Conservation (phyloP, 257 asterid species). For the Ophiorrhiza pumila region DNA sequence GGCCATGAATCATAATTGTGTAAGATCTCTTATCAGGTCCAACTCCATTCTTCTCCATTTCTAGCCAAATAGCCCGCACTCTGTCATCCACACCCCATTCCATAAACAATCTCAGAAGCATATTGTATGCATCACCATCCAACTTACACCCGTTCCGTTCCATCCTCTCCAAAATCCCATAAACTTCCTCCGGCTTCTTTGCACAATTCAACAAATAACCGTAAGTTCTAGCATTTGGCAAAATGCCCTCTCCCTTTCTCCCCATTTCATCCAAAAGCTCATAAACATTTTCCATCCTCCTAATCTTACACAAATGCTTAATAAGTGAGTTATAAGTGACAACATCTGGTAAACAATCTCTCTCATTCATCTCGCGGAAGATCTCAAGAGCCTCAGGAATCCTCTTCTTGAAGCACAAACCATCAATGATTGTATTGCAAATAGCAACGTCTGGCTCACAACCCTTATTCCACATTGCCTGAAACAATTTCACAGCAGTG, state of each 20-base stretch:
- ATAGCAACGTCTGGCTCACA: constrained; percentile 55
- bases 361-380: constrained; percentile 47
- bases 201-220: constrained; percentile 45
- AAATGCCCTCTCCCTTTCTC: constrained; percentile 36
- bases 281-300: constrained; percentile 56
- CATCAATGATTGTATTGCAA: constrained; percentile 73
- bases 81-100: constrained; percentile 49
- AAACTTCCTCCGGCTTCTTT: constrained; percentile 50
- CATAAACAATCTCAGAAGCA: constrained; percentile 69
- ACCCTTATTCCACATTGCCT: constrained; percentile 68
- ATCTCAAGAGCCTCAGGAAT: constrained; percentile 74
- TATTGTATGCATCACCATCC: constrained; percentile 51
- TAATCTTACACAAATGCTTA: constrained; percentile 65
- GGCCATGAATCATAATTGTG: constrained; percentile 62
- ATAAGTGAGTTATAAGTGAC: constrained; percentile 65
- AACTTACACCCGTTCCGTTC: constrained; percentile 41
- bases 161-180: constrained; percentile 58
- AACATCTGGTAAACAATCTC: constrained; percentile 44
- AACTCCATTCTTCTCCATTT: constrained; percentile 61
- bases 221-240: constrained; percentile 58
- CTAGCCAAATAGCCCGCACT: constrained; percentile 49
- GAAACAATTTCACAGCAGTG: constrained; percentile 54
- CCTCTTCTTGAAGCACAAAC: constrained; percentile 83
- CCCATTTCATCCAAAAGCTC: constrained; percentile 68
- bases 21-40: constrained; percentile 79